Base-by-base conservation (phyloP, 345 rosid genomes). In the Chamaenerion angustifolium region DNA sequence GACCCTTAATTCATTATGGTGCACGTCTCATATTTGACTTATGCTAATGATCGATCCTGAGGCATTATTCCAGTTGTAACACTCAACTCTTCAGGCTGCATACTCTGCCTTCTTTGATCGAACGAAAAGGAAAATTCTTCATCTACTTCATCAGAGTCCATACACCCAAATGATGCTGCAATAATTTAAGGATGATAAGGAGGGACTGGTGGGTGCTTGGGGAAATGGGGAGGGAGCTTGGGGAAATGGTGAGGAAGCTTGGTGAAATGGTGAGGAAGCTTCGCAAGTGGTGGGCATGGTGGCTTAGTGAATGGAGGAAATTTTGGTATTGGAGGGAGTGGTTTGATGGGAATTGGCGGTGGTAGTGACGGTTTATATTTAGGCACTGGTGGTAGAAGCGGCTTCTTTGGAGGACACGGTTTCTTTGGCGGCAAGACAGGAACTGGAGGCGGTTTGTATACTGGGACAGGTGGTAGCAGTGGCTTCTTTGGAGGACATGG, bases 171-270 rank as follows among this genome's bases (percentile, higher is more conserved):
- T 75, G 81, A 61, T 49, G 62, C n/a, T n/a, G n/a, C n/a, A n/a
- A n/a, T n/a, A n/a, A n/a, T 48, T 71, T 80, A 66, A 13, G 74
- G 79, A 49, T 68, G 67, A 56, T 63, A 55, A 44, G 68, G 72
- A 71, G 41, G 79, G 77, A 67, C 76, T 27, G 50, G 25, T 16
- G 50, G 50, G 23, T 13, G 21, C 21, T 46, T 46, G 11, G 12
- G 12, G 18, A 10, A 47, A 66, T 73, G 71, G 15, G 79, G 83
- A 64, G 80, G 73, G 17, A 46, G 21, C 21, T 46, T 46, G 11
- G 12, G 12, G 18, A 10, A 47, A 66, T 73, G 71, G 15, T 78
- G 83, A 64, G 80, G 73, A 56, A 50, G n/a, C 46, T 64, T 61
- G 13, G 65, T 70, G 46, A 52, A 31, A 31, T 31, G 21, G 5